Base-by-base conservation (phyloP, 2,329 filamentous ascomycete species). In the Phyllosticta paracitricarpa region DNA sequence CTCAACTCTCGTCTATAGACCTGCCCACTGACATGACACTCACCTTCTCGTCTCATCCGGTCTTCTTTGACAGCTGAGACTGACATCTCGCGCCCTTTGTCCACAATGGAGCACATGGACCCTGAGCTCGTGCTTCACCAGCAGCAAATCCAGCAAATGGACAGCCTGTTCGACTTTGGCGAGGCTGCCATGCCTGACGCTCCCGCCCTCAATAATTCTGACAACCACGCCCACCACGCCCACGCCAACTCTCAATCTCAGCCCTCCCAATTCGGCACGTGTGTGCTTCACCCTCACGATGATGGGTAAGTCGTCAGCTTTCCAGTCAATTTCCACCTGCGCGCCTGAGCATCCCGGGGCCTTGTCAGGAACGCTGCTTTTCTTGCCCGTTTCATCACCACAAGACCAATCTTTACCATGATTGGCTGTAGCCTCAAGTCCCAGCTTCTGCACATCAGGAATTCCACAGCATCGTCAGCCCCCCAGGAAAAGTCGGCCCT, bases 111-210 rank as follows among this genome's bases (percentile, higher is more conserved):
- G 35, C 30, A 33, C 24, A 48, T 51, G 24, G 58, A 57, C 40
- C n/a, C 28, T 30, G 28, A 30, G 28, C 28, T 30, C 4, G 28
- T 30, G 28, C 10, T 53, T 10, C 57, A 59, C 24, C 52, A 40
- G 51, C 33, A 59, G 58, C 28, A 30, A 53, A 53, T 53, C 51
- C 52, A 72, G 40, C 69, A 73, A 59, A 72, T 75, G 68, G 68
- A 67, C 12, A 68, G 72, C 56, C 73, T 70, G 64, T 74, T 75
- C 65, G 72, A 75, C 65, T 75, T 75, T 57, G 69, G 69, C n/a
- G 70, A 73, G 63, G 71, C 72, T n/a, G 66, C 71, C 35, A 67
- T 71, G 62, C 65, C 71, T 51, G 68, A 72, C 63, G 58, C 61
- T 54, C 59, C 59, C 17, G 26, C 8, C 22, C 10, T 26, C 26